Percentiles rank a stretch among this genome's conserved stretches.
These are phyloP conservation scores for Paraconiothyrium sp. DNA, from an alignment of 2,329 filamentous ascomycete genomes.

Conservation along the genomic window DNA sequence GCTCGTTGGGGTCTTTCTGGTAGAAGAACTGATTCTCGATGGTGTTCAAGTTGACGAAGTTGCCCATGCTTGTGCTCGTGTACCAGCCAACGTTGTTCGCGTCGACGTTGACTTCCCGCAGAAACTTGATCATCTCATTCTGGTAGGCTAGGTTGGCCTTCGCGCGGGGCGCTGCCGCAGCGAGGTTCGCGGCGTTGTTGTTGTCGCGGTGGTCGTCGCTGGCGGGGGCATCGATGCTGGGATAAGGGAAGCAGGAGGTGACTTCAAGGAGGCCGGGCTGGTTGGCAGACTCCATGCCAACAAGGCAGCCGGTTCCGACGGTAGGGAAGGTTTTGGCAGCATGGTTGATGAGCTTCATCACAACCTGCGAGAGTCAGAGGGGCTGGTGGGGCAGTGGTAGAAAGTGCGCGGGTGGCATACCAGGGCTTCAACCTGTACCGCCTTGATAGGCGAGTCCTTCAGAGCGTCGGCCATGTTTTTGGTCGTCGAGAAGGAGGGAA, in stretches of 20 bases:
- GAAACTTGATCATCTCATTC: conserved; percentile 94
- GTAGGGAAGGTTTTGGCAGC: conserved; percentile 88
- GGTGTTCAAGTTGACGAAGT: conserved; percentile 93
- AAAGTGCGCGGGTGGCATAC: conserved; percentile 64
- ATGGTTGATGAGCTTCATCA: conserved; percentile 99
- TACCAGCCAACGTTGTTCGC: conserved; percentile 99
- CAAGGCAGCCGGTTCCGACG: conserved; percentile 86
- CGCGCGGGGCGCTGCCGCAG: conserved; percentile 87
- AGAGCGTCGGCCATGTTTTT: conserved; percentile 48
- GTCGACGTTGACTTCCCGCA: conserved; percentile 97
- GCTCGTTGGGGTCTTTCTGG: conserved; percentile 89
- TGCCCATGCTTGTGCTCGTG: conserved; percentile 97
- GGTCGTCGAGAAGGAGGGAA: conserved; percentile 11
- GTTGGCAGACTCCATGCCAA: conserved; percentile 79
- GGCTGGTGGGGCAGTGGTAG: conserved; percentile 41
- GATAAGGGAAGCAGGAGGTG: conserved; percentile 96
- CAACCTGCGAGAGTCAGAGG: conserved; percentile 68
- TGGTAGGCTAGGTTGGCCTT: conserved; percentile 91
- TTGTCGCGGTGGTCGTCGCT: conserved; percentile 40
- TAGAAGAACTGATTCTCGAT: conserved; percentile 99
- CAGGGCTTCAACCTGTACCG: conserved; percentile 94
- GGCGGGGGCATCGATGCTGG: conserved; percentile 76
- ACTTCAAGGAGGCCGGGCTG: conserved; percentile 81
- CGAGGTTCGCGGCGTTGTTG: conserved; percentile 63
- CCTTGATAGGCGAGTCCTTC: conserved; percentile 70